Base-by-base conservation (phyloP, 1,284 basidiomycete genomes). In the Flammula alnicola region DNA sequence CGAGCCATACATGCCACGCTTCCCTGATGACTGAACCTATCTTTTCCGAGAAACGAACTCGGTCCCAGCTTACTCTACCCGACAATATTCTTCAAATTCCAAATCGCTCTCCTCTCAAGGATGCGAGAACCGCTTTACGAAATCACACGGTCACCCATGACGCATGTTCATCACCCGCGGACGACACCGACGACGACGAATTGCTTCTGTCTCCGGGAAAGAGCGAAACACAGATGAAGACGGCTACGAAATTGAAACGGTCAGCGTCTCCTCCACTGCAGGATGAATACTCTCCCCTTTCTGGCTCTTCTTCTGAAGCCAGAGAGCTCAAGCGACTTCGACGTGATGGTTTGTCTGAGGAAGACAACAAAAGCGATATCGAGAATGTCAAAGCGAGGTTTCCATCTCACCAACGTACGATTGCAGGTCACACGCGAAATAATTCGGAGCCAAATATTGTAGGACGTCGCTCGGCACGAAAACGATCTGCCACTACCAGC, bases 51-150 rank as follows among this genome's bases (percentile, higher is more conserved):
- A 75, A 68, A 63, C 73, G 77, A 54, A 81, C 78, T 12, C 71
- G 80, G 56, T 83, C 80, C 29, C 78, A 79, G 57, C 63, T 76
- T 49, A 66, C 70, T 14, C 63, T 79, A 17, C 69, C 76, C 22
- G 73, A 80, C 59, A 60, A 69, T 12, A 63, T 76, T 16, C 63
- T 79, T 26, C 69, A 68, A 37, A 58, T 79, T 36, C 64, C 75
- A 27, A 68, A 72, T 31, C 66, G 68, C 31, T 81, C 79, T 25
- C 79, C 80, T 2, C 66, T 82, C 63, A 81, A 81, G 62, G 67
- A 72, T 55, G 80, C 80, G 37, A 71, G 74, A 40, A 72, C 54
- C 33, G 70, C 71, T 12, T 56, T 63, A 12, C 54, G 49, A 41
- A 58, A 55, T 35, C 57, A 56, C 30, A 40, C 44, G 14, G 27